phyloP scores from a whole-genome alignment of 495 filamentous ascomycete species.

The Xylaria longipes region DNA sequence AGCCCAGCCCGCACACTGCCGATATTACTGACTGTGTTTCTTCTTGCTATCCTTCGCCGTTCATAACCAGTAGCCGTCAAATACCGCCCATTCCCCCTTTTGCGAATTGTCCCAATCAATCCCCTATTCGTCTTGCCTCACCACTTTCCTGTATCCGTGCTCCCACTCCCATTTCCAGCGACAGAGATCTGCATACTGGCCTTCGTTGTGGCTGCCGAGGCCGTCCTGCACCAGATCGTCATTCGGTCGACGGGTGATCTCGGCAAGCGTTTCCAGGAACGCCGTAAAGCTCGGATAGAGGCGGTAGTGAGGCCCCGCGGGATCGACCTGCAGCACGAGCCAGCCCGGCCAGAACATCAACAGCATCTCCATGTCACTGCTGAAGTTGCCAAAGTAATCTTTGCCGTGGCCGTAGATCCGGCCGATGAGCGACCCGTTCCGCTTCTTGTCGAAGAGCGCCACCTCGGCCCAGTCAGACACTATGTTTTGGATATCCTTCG shows the following conservation, averaged over 20 bases:
- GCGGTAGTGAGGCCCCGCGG: neutral
- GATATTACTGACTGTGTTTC: neutral
- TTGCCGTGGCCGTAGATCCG: neutral
- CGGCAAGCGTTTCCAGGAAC: conserved; percentile 13
- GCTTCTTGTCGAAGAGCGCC: neutral
- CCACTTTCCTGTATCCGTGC: too few relatives aligned
- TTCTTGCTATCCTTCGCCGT: neutral
- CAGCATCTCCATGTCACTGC: neutral
- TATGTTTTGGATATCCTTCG: neutral
- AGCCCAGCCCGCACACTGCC: neutral
- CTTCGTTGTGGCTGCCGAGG: neutral
- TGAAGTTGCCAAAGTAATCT: neutral
- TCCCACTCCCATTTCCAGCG: conserved; percentile 13
- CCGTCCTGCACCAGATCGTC: neutral
- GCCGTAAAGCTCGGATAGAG: conserved; percentile 19
- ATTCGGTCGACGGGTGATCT: neutral
- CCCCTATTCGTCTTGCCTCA: too few relatives aligned
- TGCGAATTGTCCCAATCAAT: neutral
- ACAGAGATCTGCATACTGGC: neutral
- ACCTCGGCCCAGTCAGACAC: neutral
- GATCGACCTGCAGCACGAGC: neutral
- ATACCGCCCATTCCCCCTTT: neutral
- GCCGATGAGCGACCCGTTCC: conserved; percentile 3
- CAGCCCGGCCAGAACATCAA: neutral
- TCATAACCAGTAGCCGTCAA: too few relatives aligned